Percentiles rank a stretch among this genome's conserved stretches.
Evolutionary conservation across 1,284 basidiomycete genomes (phyloP).

Genomic region (Phlebopus sp.): DNA sequence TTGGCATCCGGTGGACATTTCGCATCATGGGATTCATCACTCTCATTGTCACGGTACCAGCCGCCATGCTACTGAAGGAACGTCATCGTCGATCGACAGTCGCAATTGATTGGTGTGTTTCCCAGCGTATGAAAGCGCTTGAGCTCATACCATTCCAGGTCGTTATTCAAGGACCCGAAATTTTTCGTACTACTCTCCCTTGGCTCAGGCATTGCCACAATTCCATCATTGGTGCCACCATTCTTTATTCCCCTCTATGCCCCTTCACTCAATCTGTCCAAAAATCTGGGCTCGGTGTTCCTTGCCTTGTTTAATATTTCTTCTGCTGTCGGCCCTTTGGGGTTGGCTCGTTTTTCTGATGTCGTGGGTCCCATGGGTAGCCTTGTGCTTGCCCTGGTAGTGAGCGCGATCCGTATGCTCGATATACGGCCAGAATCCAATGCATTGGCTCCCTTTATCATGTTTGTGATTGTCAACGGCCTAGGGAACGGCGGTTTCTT

Average conservation of each 20-base stretch:
- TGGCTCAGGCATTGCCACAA: constrained; percentile 33
- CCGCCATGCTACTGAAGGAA: constrained; percentile 31
- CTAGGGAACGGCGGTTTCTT: constrained; percentile 35
- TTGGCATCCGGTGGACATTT: constrained; percentile 35
- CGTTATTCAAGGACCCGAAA: constrained; percentile 32
- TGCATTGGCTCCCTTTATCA: constrained; percentile 28
- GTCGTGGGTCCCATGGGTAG: constrained; percentile 31
- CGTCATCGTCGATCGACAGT: constrained; percentile 17
- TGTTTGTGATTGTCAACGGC: constrained; percentile 31
- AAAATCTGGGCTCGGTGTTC: constrained; percentile 23
- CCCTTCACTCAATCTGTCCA: constrained; percentile 28
- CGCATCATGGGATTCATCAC: constrained; percentile 32
- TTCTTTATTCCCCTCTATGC: constrained; percentile 38
- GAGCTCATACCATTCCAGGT: constrained; percentile 18
- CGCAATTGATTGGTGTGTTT: constrained; percentile 20
- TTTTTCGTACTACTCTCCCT: constrained; percentile 34
- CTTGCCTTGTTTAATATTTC: constrained; percentile 34
- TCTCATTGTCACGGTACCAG: constrained; percentile 27
- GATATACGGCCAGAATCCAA: constrained; percentile 33
- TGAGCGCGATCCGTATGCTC: constrained; percentile 31
- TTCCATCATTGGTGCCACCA: constrained; percentile 36
- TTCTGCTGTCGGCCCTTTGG: constrained; percentile 32
- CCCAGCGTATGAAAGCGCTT: background rate
- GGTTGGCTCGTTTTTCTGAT: constrained; percentile 30
- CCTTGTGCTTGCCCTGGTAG: constrained; percentile 23